Evolutionary conservation across 495 filamentous ascomycete genomes (phyloP).

Genomic region (Penicillium paxilli): DNA sequence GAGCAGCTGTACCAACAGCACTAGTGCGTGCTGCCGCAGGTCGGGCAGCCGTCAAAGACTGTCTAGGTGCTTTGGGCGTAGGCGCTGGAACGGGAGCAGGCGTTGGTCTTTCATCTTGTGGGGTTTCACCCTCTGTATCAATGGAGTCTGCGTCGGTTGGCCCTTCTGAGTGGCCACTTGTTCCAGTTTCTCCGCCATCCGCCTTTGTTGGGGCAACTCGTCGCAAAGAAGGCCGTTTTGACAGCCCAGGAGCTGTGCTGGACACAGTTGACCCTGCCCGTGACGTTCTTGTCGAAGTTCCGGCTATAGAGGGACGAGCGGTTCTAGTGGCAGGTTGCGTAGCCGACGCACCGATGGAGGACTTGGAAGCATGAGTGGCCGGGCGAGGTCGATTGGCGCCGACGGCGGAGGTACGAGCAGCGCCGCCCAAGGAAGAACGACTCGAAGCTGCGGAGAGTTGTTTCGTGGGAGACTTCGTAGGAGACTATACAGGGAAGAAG

Average conservation of each 20-base stretch:
- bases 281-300: constrained; percentile 31
- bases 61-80: constrained; percentile 32
- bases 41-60: constrained; percentile 27
- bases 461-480: constrained; percentile 79
- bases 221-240: constrained; percentile 43
- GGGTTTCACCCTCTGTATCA: constrained; percentile 24
- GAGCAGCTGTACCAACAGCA: constrained; percentile 28
- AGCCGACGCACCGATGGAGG: constrained; percentile 68
- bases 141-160: constrained; percentile 27
- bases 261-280: constrained; percentile 32
- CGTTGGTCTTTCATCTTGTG: constrained; percentile 15
- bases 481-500: constrained; percentile 54
- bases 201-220: constrained; percentile 28
- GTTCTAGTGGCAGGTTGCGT: constrained; percentile 30
- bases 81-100: constrained; percentile 2
- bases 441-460: constrained; percentile 61
- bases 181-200: constrained; percentile 28
- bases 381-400: constrained; percentile 53
- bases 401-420: constrained; percentile 42
- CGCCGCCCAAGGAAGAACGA: constrained; percentile 49
- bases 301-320: constrained; percentile 41
- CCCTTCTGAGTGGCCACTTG: constrained; percentile 33
- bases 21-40: constrained; percentile 22
- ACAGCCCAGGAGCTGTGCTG: constrained; percentile 21
- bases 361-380: constrained; percentile 47